Evolutionary conservation across 139 green algal species (phyloP).

Genomic region (Spirogloea muscicola): DNA sequence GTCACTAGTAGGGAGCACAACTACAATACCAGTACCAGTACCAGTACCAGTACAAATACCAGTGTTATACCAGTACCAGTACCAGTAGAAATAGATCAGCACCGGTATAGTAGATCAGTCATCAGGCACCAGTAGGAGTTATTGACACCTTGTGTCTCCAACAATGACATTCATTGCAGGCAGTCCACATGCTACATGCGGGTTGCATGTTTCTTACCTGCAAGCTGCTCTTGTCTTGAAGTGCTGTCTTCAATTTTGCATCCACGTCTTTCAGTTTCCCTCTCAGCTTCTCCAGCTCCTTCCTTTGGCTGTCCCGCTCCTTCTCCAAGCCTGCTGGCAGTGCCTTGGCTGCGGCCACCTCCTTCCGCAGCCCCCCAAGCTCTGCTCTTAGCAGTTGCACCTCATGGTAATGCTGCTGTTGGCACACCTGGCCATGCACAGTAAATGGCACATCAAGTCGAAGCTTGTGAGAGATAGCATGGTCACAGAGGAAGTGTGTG

Average conservation of each 20-base stretch:
- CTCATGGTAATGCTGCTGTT: conserved; percentile 27
- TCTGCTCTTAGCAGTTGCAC: conserved; percentile 11
- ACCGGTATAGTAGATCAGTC: no score
- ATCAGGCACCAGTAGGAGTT: no score
- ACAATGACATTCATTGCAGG: no score
- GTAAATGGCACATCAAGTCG: no score
- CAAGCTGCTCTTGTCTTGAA: conserved; percentile 59
- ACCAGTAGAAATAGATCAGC: no score
- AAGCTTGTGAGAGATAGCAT: no score
- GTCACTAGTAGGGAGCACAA: background rate
- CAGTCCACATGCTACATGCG: no score
- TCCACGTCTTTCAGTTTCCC: conserved; percentile 48
- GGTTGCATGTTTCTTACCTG: no score
- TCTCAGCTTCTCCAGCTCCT: conserved; percentile 43
- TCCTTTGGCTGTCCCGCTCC: conserved; percentile 26
- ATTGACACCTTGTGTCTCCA: no score
- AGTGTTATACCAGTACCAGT: background rate
- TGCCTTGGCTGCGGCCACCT: conserved; percentile 1
- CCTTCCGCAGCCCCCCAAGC: conserved; percentile 28
- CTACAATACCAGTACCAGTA: background rate
- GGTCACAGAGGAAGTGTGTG: no score
- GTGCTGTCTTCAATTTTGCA: conserved; percentile 61
- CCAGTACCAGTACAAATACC: no score
- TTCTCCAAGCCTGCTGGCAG: conserved; percentile 10
- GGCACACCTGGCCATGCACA: background rate